These are phyloP conservation scores for Aspergillus affinis DNA, from an alignment of 495 filamentous ascomycete species.

Conservation along the genomic window DNA sequence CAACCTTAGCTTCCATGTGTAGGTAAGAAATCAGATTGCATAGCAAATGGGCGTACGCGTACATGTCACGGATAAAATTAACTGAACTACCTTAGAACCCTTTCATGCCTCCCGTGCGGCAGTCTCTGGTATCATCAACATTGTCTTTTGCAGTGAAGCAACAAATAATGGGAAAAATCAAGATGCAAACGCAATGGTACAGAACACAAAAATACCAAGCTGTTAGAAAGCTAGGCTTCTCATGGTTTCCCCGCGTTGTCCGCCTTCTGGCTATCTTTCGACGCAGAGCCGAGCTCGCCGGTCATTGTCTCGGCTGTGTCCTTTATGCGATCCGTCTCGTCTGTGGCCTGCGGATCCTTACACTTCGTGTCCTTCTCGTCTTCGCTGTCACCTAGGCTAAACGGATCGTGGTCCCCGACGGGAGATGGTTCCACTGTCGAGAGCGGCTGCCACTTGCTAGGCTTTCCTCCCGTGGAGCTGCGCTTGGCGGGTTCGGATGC, in stretches of 20 bases:
- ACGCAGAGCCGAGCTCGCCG: constrained; percentile 29
- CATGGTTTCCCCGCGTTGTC: constrained; percentile 33
- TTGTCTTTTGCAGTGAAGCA: constrained; percentile 7
- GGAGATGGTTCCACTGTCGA: constrained; percentile 84
- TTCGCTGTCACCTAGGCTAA: constrained; percentile 93
- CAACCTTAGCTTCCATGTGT: background rate
- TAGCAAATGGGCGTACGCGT: constrained; percentile 1
- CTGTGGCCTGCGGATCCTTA: constrained; percentile 58
- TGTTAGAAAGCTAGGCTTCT: background rate
- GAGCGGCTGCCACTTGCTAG: constrained; percentile 96
- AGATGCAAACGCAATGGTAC: background rate
- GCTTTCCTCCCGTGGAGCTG: constrained; percentile 52
- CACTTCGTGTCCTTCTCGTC: constrained; percentile 83
- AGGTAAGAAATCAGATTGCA: background rate
- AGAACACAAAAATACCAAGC: background rate
- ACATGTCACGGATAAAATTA: background rate
- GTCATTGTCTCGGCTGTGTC: constrained; percentile 61
- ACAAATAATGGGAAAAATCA: constrained; percentile 4
- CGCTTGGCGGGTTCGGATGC: constrained; percentile 54
- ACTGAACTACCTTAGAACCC: constrained; percentile 2
- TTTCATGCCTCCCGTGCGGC: constrained; percentile 6
- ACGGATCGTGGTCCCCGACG: constrained; percentile 88
- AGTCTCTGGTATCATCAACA: constrained; percentile 27
- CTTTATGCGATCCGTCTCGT: constrained; percentile 70
- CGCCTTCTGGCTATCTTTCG: constrained; percentile 29